Base-by-base conservation (phyloP, 805 yeast genomes). In the Candida chauliodis region DNA sequence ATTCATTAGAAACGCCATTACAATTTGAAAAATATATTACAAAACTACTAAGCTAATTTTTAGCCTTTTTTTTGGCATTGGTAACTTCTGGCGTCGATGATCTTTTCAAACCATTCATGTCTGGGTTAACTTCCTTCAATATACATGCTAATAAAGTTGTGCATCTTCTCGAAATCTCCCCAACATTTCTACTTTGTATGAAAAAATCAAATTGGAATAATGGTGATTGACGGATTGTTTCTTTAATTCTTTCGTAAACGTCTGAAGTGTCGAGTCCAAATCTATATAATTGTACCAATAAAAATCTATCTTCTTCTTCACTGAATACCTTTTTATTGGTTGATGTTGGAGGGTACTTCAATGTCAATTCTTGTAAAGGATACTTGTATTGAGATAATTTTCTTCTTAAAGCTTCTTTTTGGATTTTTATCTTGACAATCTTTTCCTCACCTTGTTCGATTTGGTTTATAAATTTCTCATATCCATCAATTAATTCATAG, bases 401-500 rank as follows among this genome's bases (percentile, higher is more conserved):
- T 44, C 83, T 69, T 51, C 90, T 76, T 39, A 93, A 66, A 14
- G 87, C 75, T 58, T 86, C 95, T 55, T 80, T 85, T 52, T 89
- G 96, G 22, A 79, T 63, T 49, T 74, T 75, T 8, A 74, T 55
- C 50, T 77, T 79, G 33, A 78, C 68, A 18, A 85, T 74, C 57
- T 76, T 84, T 44, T 89, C 96, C 56, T 93, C 98, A 11, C 98
- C 99, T 3, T 76, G 72, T 53, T 89, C 95, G 44, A 93, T 87
- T 51, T 81, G 91, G 14, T 74, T 68, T 38, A 90, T 62, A 58
- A 83, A 87, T 46, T 86, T 76, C 48, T 93, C 99, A 60, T 81
- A 83, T 8, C 96, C 95, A 23, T 91, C 98, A 45, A 93, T 82
- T 48, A 81, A 85, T 35, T 76, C 70, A 52, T 79, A 82, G 37